Evolutionary conservation across 176 grass and related monocot species (phyloP).

Genomic region (Raddia guianensis): DNA sequence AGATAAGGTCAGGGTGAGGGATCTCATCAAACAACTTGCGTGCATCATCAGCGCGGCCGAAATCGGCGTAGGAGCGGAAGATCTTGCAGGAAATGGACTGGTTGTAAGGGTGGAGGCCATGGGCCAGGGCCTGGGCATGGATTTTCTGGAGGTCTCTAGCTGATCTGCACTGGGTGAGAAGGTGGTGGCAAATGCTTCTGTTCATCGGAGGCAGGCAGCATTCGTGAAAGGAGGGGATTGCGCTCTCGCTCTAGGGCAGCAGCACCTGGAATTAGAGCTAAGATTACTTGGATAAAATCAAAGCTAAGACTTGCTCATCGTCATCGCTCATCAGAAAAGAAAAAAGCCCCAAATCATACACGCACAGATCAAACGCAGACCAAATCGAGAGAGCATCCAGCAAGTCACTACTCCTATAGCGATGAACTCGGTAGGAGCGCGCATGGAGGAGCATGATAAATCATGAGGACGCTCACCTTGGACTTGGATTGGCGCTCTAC

Average conservation of each 20-base stretch:
- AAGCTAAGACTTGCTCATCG: not conserved
- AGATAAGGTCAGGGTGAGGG: slow-evolving; percentile 60
- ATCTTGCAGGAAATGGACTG: slow-evolving; percentile 66
- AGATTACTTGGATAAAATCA: slow-evolving; percentile 32
- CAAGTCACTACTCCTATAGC: not conserved
- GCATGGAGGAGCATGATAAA: no score
- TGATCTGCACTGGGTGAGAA: slow-evolving; percentile 46
- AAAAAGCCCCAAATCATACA: not conserved
- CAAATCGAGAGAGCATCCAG: not conserved
- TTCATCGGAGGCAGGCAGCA: slow-evolving; percentile 34
- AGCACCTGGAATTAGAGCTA: slow-evolving; percentile 44
- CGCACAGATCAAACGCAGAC: not conserved
- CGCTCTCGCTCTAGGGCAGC: not conserved
- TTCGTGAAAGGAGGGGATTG: not conserved
- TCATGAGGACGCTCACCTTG: not conserved
- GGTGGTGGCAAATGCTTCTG: slow-evolving; percentile 38
- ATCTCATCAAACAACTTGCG: slow-evolving; percentile 55
- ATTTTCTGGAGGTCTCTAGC: slow-evolving; percentile 49
- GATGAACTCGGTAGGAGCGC: not conserved
- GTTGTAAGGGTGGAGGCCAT: slow-evolving; percentile 44
- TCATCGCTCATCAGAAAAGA: not conserved
- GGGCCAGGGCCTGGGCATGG: slow-evolving; percentile 41
- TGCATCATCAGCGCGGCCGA: not conserved
- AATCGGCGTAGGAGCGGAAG: slow-evolving; percentile 49
- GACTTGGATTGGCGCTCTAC: not conserved